Conservation (phyloP, 108 stramenopile species). For the Pseudonitzschia delicatissima region DNA sequence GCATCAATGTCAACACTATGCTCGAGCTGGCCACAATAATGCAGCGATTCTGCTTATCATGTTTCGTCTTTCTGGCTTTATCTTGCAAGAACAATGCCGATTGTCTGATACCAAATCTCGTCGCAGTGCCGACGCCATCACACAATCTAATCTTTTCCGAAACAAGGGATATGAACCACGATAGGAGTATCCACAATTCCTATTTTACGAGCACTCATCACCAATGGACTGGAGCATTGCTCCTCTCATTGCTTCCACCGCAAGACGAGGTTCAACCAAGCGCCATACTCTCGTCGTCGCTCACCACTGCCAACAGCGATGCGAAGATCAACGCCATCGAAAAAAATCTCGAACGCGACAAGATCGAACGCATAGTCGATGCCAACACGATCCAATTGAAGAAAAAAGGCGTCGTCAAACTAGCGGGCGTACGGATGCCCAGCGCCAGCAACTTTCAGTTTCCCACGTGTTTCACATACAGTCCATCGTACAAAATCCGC, state of each 20-base stretch:
- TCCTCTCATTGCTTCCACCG: not conserved
- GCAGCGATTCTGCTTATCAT: not conserved
- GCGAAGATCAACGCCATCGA: not conserved
- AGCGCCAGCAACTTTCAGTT: slow-evolving; percentile 28
- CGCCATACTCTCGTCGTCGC: not conserved
- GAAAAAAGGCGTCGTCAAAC: slow-evolving; percentile 37
- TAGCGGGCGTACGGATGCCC: slow-evolving; percentile 44
- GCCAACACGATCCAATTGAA: slow-evolving; percentile 46
- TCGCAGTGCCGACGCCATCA: not conserved
- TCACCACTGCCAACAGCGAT: not conserved
- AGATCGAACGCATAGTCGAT: slow-evolving; percentile 53
- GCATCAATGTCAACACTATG: not conserved
- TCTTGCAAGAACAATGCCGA: not conserved
- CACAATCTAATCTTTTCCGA: too few species aligned
- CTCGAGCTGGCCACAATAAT: not conserved
- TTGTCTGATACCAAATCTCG: not conserved
- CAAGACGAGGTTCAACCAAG: not conserved
- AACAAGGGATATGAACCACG: not conserved
- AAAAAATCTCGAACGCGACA: slow-evolving; percentile 17
- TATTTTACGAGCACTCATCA: not conserved
- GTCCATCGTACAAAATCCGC: slow-evolving; percentile 45
- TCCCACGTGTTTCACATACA: slow-evolving; percentile 41
- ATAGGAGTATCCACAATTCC: not conserved
- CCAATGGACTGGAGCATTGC: not conserved
- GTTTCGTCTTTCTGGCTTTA: not conserved